Conservation (phyloP, 2,329 filamentous ascomycete species). For the Cladosporium sp. region DNA sequence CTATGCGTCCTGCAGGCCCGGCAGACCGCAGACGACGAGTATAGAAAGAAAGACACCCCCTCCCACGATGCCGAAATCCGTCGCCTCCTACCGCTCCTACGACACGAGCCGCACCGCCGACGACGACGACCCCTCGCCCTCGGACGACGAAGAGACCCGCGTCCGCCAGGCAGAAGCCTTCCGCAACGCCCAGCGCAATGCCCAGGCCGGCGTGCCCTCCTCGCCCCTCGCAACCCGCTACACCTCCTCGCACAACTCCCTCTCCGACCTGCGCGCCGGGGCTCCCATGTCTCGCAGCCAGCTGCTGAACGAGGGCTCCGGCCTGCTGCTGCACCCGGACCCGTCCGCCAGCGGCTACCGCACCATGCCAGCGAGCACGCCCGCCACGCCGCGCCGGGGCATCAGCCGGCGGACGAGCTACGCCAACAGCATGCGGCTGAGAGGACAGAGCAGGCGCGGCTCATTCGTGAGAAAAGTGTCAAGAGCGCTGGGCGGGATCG, state of each 20-base stretch:
- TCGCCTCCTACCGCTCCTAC: conserved; percentile 25
- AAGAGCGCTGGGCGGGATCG: conserved; percentile 17
- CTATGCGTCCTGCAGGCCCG: conserved; percentile 4
- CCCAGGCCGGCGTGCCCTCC: conserved; percentile 15
- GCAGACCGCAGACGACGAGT: background rate
- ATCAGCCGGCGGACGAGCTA: conserved; percentile 30
- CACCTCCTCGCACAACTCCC: background rate
- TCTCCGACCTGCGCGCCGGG: conserved; percentile 1
- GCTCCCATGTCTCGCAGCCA: conserved; percentile 15
- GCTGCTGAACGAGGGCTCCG: conserved; percentile 38
- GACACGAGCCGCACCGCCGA: conserved; percentile 30
- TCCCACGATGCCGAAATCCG: conserved; percentile 29
- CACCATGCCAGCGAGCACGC: conserved; percentile 18
- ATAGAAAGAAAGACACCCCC: background rate
- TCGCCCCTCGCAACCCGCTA: conserved; percentile 22
- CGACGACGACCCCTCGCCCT: conserved; percentile 24
- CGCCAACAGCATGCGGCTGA: conserved; percentile 23
- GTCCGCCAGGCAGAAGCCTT: conserved; percentile 27
- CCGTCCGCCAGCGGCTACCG: conserved; percentile 19
- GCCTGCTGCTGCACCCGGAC: conserved; percentile 37
- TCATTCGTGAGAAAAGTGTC: conserved; percentile 36
- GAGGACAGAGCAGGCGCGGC: conserved; percentile 43
- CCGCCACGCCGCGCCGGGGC: conserved; percentile 24
- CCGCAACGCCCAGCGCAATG: conserved; percentile 30
- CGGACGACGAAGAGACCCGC: conserved; percentile 26